Evolutionary conservation across 768 basidiomycete genomes (phyloP), one percentile per base, ranked within the genome.

Genomic region (Leccinum rimulosum): DNA sequence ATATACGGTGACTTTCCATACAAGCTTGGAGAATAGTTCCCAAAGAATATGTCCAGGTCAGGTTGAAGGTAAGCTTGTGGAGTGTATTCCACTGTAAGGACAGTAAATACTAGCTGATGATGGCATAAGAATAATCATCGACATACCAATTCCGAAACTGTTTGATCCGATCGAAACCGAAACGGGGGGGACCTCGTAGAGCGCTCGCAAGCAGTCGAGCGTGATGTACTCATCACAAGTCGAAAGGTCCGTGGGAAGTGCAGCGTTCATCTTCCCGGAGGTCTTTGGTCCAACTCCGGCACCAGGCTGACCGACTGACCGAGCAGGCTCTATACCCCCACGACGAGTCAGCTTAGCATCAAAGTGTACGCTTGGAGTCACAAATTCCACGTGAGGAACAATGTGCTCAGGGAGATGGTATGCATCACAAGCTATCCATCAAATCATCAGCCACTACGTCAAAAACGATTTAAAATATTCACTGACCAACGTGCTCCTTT

Each of bases 321-420:
- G 55, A 19, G 66, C 51, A 4, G n/a, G 25, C 28, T 50, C 15
- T 10, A 6, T 7, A n/a, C 50, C 45, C 47, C 14, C 49, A 50
- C 69, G 61, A 58, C 64, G 60, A 31, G 62, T 55, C 57, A 69
- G 43, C 53, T 61, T 66, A 10, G 60, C 55, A 55, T 73, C 69
- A 28, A 77, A 77, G 64, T 74, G 66, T 2, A 75, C 66, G 22
- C 71, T 71, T 12, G 73, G 73, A 1, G 64, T 72, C 45, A 74
- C 68, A 55, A 76, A 66, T 53, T 77, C 73, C 15, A 75, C 64
- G 51, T 77, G 76, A 35, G 68, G 61, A 6, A 45, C 59, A 31
- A 76, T 56, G 54, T 75, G 60, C n/a, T 62, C 64, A 6, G 75
- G 76, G 28, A 76, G 60, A 47, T 69, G 70, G 58, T 76, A 76